Evolutionary conservation across 495 filamentous ascomycete genomes (phyloP).

Genomic region (Echria macrotheca): DNA sequence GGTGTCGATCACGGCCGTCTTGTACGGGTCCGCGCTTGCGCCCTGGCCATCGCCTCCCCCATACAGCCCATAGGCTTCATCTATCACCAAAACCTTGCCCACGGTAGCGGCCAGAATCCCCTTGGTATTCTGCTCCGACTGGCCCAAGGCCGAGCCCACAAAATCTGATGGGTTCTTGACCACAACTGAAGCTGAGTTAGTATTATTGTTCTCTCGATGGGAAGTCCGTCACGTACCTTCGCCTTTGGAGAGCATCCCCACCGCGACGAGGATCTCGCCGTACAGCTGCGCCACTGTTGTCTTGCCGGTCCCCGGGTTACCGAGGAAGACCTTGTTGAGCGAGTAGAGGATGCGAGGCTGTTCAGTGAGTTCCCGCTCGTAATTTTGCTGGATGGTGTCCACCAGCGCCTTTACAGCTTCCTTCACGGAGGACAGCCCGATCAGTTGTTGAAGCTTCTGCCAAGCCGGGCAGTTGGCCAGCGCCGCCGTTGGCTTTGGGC

Average conservation of each 20-base stretch:
- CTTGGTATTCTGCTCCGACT: constrained; percentile 67
- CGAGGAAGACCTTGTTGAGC: constrained; percentile 68
- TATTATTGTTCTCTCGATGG: neutral
- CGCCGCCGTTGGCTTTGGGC: constrained; percentile 55
- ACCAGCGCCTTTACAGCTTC: constrained; percentile 51
- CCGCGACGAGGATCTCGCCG: constrained; percentile 55
- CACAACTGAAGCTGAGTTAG: constrained; percentile 42
- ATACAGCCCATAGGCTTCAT: constrained; percentile 63
- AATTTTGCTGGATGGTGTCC: constrained; percentile 56
- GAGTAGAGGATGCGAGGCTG: constrained; percentile 49
- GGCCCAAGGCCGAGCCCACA: constrained; percentile 55
- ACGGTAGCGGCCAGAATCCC: constrained; percentile 58
- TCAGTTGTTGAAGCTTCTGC: constrained; percentile 53
- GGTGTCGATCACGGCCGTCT: constrained; percentile 65
- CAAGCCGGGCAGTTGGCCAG: constrained; percentile 50
- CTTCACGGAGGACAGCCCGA: constrained; percentile 60
- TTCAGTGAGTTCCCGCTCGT: constrained; percentile 56
- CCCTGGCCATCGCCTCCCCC: constrained; percentile 19
- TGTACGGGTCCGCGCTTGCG: constrained; percentile 47
- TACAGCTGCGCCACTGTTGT: constrained; percentile 73
- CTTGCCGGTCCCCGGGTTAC: constrained; percentile 70
- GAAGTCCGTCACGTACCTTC: constrained; percentile 43
- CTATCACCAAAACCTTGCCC: constrained; percentile 73
- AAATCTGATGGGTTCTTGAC: constrained; percentile 72
- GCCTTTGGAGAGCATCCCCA: constrained; percentile 56